These are phyloP conservation scores for Oryza glumipatula DNA, from an alignment of 176 grass and related monocot genomes.

Conservation along the genomic window DNA sequence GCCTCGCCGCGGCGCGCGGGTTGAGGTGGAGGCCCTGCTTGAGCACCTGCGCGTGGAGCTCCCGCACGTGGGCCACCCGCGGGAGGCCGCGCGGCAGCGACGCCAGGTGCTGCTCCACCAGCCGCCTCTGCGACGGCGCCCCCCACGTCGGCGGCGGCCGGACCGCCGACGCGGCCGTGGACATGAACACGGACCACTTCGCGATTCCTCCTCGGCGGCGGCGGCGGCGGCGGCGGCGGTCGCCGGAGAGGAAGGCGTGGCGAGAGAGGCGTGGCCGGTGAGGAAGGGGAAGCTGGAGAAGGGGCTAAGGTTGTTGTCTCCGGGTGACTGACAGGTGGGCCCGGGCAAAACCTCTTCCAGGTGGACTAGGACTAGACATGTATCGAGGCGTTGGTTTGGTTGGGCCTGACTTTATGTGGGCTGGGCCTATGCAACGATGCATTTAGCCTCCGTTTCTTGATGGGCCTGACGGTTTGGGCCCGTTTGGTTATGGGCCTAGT, in stretches of 20 bases:
- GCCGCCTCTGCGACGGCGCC: neutral
- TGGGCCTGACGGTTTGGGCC: too few species aligned
- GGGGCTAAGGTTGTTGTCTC: conserved; percentile 15
- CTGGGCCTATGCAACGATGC: neutral
- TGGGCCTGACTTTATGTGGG: neutral
- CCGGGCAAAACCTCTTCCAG: neutral
- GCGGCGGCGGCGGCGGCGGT: neutral
- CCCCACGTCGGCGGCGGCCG: neutral
- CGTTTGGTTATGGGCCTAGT: too few species aligned
- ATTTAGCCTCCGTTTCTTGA: neutral
- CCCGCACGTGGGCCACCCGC: conserved; percentile 29
- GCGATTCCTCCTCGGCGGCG: neutral
- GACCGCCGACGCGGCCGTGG: neutral
- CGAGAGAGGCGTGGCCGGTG: neutral
- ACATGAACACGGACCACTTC: neutral
- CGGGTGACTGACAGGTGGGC: conserved; percentile 31
- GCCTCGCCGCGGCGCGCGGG: conserved; percentile 53
- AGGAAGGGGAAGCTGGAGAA: neutral
- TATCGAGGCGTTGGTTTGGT: neutral
- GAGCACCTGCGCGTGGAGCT: conserved; percentile 75
- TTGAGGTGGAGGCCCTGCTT: conserved; percentile 56
- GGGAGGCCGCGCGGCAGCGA: neutral
- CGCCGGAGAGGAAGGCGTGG: conserved; percentile 11
- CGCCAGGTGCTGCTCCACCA: neutral
- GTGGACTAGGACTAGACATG: neutral